A percentile compares a stretch with the other conserved stretches of the same genome.
Conservation (phyloP, 306 rosid species). For the Ochetophila trinervis region DNA sequence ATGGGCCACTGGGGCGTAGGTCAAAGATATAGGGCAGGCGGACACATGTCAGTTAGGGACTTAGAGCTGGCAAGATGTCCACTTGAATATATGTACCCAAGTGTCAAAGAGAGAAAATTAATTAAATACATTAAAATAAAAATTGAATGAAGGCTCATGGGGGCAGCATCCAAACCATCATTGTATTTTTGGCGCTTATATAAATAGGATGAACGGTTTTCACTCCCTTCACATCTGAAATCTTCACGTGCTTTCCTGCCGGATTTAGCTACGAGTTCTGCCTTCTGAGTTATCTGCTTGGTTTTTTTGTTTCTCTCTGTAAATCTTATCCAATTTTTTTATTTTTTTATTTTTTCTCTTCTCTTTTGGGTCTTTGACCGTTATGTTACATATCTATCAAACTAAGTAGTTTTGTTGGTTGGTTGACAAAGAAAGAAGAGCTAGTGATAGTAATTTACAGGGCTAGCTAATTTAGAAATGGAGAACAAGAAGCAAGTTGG, state of each 20-base stretch:
- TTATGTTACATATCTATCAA: constrained; percentile 23
- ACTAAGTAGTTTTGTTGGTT: constrained; percentile 47
- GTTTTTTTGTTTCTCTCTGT: constrained; percentile 32
- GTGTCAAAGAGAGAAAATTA: not conserved
- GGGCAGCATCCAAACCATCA: constrained; percentile 19
- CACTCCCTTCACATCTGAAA: constrained; percentile 34
- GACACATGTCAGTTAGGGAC: constrained; percentile 32
- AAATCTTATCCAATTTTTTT: constrained; percentile 43
- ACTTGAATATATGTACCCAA: constrained; percentile 24
- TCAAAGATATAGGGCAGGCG: constrained; percentile 22
- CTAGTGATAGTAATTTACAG: not conserved
- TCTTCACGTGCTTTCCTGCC: constrained; percentile 38
- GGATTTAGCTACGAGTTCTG: too few relatives aligned
- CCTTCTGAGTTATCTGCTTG: constrained; percentile 15
- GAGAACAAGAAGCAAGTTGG: constrained; percentile 44
- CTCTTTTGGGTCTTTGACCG: constrained; percentile 30
- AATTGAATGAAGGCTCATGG: constrained; percentile 39
- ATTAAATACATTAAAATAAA: not conserved
- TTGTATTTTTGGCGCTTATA: constrained; percentile 40
- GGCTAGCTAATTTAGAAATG: constrained; percentile 27
- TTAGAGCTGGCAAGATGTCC: constrained; percentile 42
- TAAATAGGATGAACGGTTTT: constrained; percentile 35
- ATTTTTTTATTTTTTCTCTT: not conserved
- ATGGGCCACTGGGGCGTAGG: constrained; percentile 19
- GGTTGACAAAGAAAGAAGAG: constrained; percentile 36